A percentile compares a stretch with the other conserved stretches of the same genome.
Conservation (phyloP, 2,329 filamentous ascomycete species). For the Neonectria coccinea region DNA sequence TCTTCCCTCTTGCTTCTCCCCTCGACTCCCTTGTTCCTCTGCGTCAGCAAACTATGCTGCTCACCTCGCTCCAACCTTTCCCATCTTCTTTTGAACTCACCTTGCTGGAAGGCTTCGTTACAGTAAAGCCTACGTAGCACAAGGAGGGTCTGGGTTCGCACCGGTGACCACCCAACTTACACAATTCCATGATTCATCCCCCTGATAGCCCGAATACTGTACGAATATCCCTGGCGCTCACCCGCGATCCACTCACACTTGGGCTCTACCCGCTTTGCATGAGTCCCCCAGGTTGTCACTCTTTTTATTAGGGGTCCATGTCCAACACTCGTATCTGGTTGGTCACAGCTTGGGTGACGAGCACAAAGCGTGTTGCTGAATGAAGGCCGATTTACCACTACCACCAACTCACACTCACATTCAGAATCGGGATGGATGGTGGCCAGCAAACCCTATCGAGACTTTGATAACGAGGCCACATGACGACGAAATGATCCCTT, state of each 20-base stretch:
- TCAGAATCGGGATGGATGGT: not conserved
- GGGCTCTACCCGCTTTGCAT: slow-evolving; percentile 39
- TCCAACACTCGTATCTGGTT: slow-evolving; percentile 25
- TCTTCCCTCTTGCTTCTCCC: slow-evolving; percentile 1
- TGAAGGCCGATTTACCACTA: not conserved
- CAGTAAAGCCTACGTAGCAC: not conserved
- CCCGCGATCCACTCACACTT: slow-evolving; percentile 40
- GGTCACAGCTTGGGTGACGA: slow-evolving; percentile 21
- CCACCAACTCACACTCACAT: slow-evolving; percentile 6
- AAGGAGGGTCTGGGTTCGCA: not conserved
- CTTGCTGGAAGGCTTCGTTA: not conserved
- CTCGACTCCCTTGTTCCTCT: not conserved
- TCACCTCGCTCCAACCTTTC: slow-evolving; percentile 3
- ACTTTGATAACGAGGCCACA: not conserved
- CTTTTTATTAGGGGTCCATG: slow-evolving; percentile 39
- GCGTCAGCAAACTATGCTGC: not conserved
- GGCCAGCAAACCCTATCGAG: slow-evolving; percentile 11
- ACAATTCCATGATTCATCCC: slow-evolving; percentile 29
- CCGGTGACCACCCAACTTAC: slow-evolving; percentile 25
- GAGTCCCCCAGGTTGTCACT: slow-evolving; percentile 27
- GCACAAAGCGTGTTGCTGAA: slow-evolving; percentile 29
- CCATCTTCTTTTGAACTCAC: slow-evolving; percentile 1
- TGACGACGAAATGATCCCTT: not conserved
- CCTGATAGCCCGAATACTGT: slow-evolving; percentile 21
- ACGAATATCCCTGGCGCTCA: slow-evolving; percentile 33